Evolutionary conservation across 164 flowering plant species (phyloP), one percentile per base, ranked within the genome.

Genomic region (Tetracentron sinense): DNA sequence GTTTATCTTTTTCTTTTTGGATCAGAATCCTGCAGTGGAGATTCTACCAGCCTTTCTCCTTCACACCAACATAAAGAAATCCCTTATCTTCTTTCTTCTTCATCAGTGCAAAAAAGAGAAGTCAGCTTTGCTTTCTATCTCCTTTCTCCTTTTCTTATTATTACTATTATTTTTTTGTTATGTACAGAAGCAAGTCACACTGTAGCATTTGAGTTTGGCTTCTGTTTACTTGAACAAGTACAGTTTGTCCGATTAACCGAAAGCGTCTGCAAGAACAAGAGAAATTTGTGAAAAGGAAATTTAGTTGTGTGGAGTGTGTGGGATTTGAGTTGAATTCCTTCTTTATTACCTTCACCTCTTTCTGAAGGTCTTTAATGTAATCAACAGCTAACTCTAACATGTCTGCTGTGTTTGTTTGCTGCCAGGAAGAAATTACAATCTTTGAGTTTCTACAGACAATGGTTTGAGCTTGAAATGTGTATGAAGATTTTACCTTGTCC

Each of bases 391-490:
- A 82, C 65, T 94, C 97, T 69, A 94, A 63, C 99, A 94, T 94
- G 74, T 94, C 99, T 19, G 97, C 78, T 1, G 96, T 94, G 86
- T 84, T 94, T 42, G 96, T 91, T 94, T 94, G 98, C 97, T 92
- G 90, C 69, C 66, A 61, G 65, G 0, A 59, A 42, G 60, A 14
- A 8, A 63, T n/a, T n/a, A n/a, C n/a, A n/a, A n/a, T n/a, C n/a
- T n/a, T n/a, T n/a, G n/a, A n/a, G n/a, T n/a, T n/a, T n/a, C n/a
- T n/a, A n/a, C n/a, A n/a, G n/a, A n/a, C n/a, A n/a, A n/a, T n/a
- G n/a, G n/a, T n/a, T n/a, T n/a, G n/a, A n/a, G n/a, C n/a, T n/a
- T n/a, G n/a, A n/a, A n/a, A n/a, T n/a, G n/a, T n/a, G n/a, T n/a
- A n/a, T n/a, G n/a, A n/a, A n/a, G n/a, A n/a, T n/a, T n/a, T n/a